Conservation (phyloP, 495 filamentous ascomycete species). For the Podospora pseudoanserina region DNA sequence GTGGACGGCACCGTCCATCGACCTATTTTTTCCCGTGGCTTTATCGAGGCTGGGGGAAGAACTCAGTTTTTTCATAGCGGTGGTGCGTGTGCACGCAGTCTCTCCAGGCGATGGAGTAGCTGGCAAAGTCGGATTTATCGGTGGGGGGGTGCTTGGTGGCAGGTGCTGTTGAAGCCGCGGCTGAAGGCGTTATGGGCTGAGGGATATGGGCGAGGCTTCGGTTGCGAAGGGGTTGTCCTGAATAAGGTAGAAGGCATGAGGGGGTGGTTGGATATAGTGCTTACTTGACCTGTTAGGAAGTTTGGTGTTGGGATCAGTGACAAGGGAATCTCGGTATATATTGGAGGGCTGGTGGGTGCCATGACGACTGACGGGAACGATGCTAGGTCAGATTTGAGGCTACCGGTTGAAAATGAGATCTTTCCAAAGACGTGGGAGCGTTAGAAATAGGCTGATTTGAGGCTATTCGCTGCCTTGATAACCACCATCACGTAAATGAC, state of each 20-base stretch:
- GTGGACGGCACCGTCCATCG: constrained; percentile 27
- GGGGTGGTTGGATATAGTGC: neutral
- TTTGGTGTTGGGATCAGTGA: constrained; percentile 7
- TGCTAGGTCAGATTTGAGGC: too few relatives aligned
- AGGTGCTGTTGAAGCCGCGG: constrained; percentile 32
- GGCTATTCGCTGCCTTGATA: too few relatives aligned
- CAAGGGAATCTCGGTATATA: neutral
- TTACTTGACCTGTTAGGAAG: neutral
- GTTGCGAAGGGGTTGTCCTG: constrained; percentile 14
- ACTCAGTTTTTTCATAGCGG: constrained; percentile 33
- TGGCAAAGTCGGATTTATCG: constrained; percentile 35
- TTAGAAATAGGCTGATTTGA: too few relatives aligned
- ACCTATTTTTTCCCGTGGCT: constrained; percentile 25
- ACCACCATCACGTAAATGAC: too few relatives aligned
- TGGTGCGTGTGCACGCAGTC: constrained; percentile 33
- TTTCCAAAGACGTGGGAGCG: too few relatives aligned
- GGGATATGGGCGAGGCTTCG: constrained; percentile 22
- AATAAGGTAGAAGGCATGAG: neutral
- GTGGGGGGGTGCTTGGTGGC: constrained; percentile 26
- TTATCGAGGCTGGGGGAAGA: constrained; percentile 30
- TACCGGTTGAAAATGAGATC: too few relatives aligned
- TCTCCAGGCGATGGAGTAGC: constrained; percentile 33
- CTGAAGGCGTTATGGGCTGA: constrained; percentile 31
- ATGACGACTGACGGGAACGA: too few relatives aligned
- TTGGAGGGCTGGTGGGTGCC: too few relatives aligned